Evolutionary conservation across 1,139 yeast genomes (phyloP), one percentile per base, ranked within the genome.

Genomic region (Lodderomyces margitis): DNA sequence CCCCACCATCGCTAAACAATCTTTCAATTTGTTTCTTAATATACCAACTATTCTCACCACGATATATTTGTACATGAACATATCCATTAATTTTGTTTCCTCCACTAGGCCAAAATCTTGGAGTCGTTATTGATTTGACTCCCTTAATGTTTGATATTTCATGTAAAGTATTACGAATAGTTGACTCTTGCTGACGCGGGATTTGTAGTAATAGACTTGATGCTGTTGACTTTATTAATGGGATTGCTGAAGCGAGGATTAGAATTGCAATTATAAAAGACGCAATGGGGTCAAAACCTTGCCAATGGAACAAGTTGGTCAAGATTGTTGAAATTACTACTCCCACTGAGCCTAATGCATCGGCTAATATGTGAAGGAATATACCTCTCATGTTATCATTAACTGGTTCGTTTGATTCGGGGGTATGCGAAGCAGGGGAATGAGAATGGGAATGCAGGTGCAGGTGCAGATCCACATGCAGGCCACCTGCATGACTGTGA

Each of bases 311-410:
- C 12, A 75, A 47, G 44, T 79, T 80, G 17, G 86, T 81, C 32
- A 84, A 61, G 2, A 84, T 44, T 0, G 98, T 92, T 0, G 98
- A 89, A 0, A 87, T 63, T 10, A 94, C 92, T 19, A 94, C 99
- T 5, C 98, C 98, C 0, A 89, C 95, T 0, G 98, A 91, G 0
- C 99, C 98, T 25, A 94, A 68, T 0, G 98, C 92, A 55, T 92
- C 99, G 0, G 99, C 98, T 37, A 92, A 62, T 35, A 92, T 87
- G 54, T 92, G 99, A 35, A 92, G 68, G 53, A 92, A 92, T 9
- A 92, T 88, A 17, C 99, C 99, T 47, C 83, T 81, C 95, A 92
- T 87, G 59, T 92, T 92, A 55, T 91, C 96, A 57, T 87, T 87
- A 69, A 66, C 64, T 15, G 55, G 59, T 11, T 43, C 50, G 27